Base-by-base conservation (phyloP, 169 alveolate genomes). In the Condylostoma magnum region DNA sequence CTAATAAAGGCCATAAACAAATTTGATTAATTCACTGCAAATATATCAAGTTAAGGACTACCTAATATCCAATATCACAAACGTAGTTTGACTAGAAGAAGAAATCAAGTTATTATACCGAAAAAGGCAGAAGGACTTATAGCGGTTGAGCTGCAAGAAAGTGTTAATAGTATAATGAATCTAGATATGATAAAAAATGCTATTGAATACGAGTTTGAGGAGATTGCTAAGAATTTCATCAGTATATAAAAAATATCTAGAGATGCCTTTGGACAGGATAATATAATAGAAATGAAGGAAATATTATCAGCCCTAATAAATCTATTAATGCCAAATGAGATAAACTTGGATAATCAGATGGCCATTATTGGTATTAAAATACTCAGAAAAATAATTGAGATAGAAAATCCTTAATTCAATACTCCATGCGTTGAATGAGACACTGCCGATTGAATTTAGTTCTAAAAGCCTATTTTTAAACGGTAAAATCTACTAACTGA, bases 401-500 rank as follows among this genome's bases (percentile, higher is more conserved):
- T 60, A 2, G 76, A 57, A 15, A 77, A 70, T 47, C n/a, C 4
- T 4, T 54, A 69, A 3, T 12, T 77, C 2, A 53, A 48, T 1
- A 70, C 81, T 3, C 80, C 81, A 15, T 75, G 77, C 15, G 57
- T 77, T 2, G 85, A 77, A 20, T 69, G 81, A 76, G 85, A 77
- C 37, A 60, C 77, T 33, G 80, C 67, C 3, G 85, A 77, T 20
- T 70, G 73, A 58, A 46, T 48, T 33, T 46, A 77, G 37, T 56
- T n/a, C 50, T 30, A 30, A 25, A 31, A 50, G 3, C 27, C 20
- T 5, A 55, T 77, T 15, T 30, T 71, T 27, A 77, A 77, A 54
- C n/a, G 48, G 15, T 15, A 41, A 15, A 15, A 41, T 41, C 15
- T 10, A 15, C 48, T 41, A 41, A 15, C 48, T 10, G 48, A 41